These are phyloP conservation scores for Singerocomus inundabilis DNA, from an alignment of 1,284 basidiomycete genomes.

Conservation along the genomic window DNA sequence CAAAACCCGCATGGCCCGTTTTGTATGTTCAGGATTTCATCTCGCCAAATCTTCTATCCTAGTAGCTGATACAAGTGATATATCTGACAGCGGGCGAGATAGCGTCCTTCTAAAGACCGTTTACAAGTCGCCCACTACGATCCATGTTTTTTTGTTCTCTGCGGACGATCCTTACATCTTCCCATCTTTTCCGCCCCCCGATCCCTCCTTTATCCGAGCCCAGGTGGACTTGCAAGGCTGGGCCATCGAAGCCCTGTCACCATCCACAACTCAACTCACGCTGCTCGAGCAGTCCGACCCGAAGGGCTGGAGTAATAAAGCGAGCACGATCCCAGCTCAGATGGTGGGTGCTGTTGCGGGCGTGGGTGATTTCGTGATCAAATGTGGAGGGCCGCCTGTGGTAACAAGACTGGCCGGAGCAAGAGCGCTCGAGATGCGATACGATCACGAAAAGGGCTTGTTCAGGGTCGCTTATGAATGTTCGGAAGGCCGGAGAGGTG, in stretches of 20 bases:
- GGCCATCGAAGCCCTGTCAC: conserved; percentile 94
- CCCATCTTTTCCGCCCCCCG: conserved; percentile 70
- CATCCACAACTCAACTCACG: conserved; percentile 92
- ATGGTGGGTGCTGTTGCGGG: conserved; percentile 88
- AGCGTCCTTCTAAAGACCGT: conserved; percentile 90
- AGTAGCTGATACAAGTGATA: conserved; percentile 3
- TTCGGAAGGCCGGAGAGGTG: conserved; percentile 50
- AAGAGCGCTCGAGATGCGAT: conserved; percentile 69
- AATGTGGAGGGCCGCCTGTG: conserved; percentile 90
- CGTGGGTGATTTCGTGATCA: conserved; percentile 93
- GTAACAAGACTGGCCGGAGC: conserved; percentile 84
- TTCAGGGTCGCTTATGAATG: conserved; percentile 88
- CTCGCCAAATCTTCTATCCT: neutral
- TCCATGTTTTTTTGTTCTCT: conserved; percentile 96
- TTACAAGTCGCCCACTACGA: conserved; percentile 94
- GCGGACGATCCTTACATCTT: conserved; percentile 88
- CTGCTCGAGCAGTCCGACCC: conserved; percentile 97
- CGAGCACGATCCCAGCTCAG: conserved; percentile 79
- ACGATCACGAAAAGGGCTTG: conserved; percentile 84
- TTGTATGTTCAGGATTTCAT: conserved; percentile 55
- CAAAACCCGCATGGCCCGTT: conserved; percentile 87
- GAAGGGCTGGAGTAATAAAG: conserved; percentile 96
- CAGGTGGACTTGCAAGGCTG: conserved; percentile 96
- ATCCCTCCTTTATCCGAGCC: conserved; percentile 82
- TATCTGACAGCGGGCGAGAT: conserved; percentile 79